Conservation (phyloP, 257 asterid species). For the Solanum pinnatisectum region DNA sequence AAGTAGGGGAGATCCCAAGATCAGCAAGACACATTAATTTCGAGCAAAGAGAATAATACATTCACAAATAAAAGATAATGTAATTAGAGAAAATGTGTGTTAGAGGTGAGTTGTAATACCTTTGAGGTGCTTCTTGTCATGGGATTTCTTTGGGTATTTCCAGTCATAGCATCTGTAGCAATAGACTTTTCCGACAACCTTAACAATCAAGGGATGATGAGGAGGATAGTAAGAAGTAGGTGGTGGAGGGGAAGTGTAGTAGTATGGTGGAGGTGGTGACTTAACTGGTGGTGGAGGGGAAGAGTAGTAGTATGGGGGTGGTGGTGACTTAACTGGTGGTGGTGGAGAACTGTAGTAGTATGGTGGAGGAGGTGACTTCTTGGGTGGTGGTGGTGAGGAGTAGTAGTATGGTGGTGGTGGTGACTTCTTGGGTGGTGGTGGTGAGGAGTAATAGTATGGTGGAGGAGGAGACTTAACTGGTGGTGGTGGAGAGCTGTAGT, state of each 20-base stretch:
- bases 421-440: constrained; percentile 33
- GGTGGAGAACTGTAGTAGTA: constrained; percentile 38
- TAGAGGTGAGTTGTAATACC: constrained; percentile 21
- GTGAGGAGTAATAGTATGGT: constrained; percentile 27
- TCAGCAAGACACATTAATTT: too few relatives aligned
- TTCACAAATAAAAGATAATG: background rate
- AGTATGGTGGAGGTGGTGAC: constrained; percentile 7
- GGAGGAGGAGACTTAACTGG: constrained; percentile 27
- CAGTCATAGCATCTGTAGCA: constrained; percentile 61
- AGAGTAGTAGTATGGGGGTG: constrained; percentile 8
- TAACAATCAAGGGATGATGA: constrained; percentile 38
- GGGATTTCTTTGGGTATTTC: constrained; percentile 52
- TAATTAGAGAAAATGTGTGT: background rate
- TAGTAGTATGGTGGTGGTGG: constrained; percentile 26
- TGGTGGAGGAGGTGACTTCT: constrained; percentile 25
- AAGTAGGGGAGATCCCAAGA: background rate
- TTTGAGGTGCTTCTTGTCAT: constrained; percentile 62
- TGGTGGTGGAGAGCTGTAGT: constrained; percentile 38
- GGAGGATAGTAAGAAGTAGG: constrained; percentile 25
- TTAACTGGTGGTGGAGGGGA: constrained; percentile 25
- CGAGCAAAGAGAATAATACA: background rate
- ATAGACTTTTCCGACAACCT: constrained; percentile 69
- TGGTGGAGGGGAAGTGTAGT: constrained; percentile 25
- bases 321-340: constrained; percentile 21
- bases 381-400: constrained; percentile 19